These are phyloP conservation scores for Tubosaeta sp. DNA, from an alignment of 768 basidiomycete genomes.

Conservation along the genomic window DNA sequence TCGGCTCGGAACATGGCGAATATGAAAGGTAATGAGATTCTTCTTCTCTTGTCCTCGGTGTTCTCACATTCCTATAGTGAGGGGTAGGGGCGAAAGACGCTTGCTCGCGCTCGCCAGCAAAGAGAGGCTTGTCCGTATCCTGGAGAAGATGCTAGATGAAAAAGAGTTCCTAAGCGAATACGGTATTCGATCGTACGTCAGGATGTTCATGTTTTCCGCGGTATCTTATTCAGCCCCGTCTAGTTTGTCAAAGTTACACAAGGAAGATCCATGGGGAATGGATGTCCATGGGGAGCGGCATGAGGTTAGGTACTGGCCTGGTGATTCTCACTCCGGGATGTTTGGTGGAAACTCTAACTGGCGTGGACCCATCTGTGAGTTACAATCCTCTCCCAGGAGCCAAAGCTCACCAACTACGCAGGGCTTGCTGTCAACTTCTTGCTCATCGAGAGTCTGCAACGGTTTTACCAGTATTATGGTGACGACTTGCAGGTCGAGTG, in stretches of 20 bases:
- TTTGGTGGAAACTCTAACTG: slow-evolving; percentile 99
- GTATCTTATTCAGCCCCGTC: slow-evolving; percentile 8
- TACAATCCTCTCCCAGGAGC: neutral
- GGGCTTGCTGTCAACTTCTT: slow-evolving; percentile 97
- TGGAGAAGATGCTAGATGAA: slow-evolving; percentile 97
- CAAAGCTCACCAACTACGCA: slow-evolving; percentile 21
- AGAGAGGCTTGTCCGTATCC: slow-evolving; percentile 80
- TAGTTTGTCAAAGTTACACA: slow-evolving; percentile 86
- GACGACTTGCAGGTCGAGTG: slow-evolving; percentile 92
- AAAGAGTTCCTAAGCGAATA: slow-evolving; percentile 95
- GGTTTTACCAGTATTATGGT: slow-evolving; percentile 98
- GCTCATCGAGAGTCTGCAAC: slow-evolving; percentile 91
- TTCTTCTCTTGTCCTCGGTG: neutral
- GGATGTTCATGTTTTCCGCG: neutral
- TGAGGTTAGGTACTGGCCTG: slow-evolving; percentile 96
- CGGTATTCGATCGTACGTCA: slow-evolving; percentile 88
- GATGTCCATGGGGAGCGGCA: slow-evolving; percentile 88
- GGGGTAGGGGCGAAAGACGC: slow-evolving; percentile 80
- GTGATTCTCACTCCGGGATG: slow-evolving; percentile 96
- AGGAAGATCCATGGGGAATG: slow-evolving; percentile 93
- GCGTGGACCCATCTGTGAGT: slow-evolving; percentile 84
- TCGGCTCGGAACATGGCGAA: slow-evolving; percentile 93
- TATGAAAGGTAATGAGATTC: slow-evolving; percentile 63
- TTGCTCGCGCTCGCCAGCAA: slow-evolving; percentile 88
- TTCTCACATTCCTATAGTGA: slow-evolving; percentile 24